phyloP scores from a whole-genome alignment of 495 filamentous ascomycete species.

The Monascus purpureus region DNA sequence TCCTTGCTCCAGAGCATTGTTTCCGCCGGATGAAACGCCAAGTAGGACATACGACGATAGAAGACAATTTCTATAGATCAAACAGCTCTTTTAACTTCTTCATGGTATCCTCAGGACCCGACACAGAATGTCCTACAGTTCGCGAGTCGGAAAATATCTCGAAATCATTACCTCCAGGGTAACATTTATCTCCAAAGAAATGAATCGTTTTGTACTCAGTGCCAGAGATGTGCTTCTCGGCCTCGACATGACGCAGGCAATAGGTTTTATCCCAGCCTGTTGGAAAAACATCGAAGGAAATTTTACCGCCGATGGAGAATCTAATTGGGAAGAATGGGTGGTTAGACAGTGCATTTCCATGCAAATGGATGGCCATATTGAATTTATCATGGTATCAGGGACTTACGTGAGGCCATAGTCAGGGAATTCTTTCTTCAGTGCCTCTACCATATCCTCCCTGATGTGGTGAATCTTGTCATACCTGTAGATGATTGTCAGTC shows the following conservation, averaged over 20 bases:
- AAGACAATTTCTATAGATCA: conserved; percentile 34
- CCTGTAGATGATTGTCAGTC: conserved; percentile 12
- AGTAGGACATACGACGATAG: neutral
- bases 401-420: conserved; percentile 75
- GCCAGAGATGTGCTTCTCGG: conserved; percentile 62
- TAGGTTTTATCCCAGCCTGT: conserved; percentile 98
- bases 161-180: conserved; percentile 80
- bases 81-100: conserved; percentile 67
- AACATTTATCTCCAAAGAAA: conserved; percentile 96
- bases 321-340: conserved; percentile 24
- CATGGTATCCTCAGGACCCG: conserved; percentile 68
- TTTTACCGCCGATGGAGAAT: conserved; percentile 88
- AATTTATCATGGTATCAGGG: neutral
- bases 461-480: conserved; percentile 69
- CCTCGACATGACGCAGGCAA: conserved; percentile 75
- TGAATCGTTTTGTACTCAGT: conserved; percentile 75
- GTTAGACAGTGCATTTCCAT: conserved; percentile 1
- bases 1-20: neutral
- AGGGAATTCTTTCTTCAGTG: conserved; percentile 65
- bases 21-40: too few species aligned
- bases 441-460: conserved; percentile 54
- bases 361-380: too few species aligned
- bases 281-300: conserved; percentile 97
- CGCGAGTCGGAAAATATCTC: conserved; percentile 78
- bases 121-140: conserved; percentile 73